These are phyloP conservation scores for Trichophyton schoenleinii DNA, from an alignment of 2,329 filamentous ascomycete species.

Conservation along the genomic window DNA sequence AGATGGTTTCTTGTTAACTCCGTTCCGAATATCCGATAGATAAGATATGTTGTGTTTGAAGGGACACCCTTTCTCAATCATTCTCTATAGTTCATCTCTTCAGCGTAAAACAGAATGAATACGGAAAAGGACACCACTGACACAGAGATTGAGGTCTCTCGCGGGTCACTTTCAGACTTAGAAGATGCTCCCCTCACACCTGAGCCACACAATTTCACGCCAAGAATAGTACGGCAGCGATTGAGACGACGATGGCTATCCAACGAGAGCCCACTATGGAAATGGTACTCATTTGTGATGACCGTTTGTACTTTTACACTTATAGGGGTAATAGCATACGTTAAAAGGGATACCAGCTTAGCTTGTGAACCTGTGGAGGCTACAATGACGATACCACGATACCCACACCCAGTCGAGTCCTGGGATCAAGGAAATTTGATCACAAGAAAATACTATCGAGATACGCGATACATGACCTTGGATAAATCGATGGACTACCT, in stretches of 20 bases:
- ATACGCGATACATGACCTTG: not conserved
- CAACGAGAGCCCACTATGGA: not conserved
- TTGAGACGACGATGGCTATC: not conserved
- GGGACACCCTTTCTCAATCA: not conserved
- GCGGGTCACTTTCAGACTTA: not conserved
- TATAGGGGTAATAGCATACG: not conserved
- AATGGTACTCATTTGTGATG: not conserved
- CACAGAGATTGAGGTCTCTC: not conserved
- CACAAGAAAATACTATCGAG: not conserved
- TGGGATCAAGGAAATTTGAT: not conserved
- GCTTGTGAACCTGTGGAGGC: not conserved
- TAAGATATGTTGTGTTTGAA: not conserved
- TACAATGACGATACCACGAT: not conserved
- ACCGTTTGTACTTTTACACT: not conserved
- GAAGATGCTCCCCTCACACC: not conserved
- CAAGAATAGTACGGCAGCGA: not conserved
- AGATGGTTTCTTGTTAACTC: not conserved
- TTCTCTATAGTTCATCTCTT: not conserved
- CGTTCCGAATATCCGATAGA: not conserved
- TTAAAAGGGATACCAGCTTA: not conserved
- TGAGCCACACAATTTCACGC: not conserved
- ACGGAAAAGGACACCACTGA: not conserved
- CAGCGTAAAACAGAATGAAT: not conserved
- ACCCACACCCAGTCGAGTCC: conserved; percentile 3
- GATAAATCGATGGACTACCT: not conserved